Evolutionary conservation across 352 stramenopile genomes (phyloP).

Genomic region (Pythium graminicola): DNA sequence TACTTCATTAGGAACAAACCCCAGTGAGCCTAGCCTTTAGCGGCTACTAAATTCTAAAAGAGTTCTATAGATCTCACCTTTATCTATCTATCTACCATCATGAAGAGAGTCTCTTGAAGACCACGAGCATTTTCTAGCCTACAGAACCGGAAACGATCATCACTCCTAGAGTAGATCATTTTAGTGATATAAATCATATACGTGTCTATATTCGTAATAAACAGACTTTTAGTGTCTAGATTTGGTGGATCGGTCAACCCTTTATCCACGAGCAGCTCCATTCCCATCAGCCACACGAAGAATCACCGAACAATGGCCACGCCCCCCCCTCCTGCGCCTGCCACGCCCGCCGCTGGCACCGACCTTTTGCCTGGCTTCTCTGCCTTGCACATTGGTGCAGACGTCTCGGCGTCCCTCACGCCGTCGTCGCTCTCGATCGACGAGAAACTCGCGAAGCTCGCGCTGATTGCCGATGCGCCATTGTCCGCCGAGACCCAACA

Average conservation of each 20-base stretch:
- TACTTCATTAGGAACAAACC: background rate
- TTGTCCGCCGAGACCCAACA: conserved; percentile 41
- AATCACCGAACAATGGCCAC: conserved; percentile 14
- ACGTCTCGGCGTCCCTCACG: conserved; percentile 17
- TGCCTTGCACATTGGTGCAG: conserved; percentile 31
- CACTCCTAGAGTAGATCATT: conserved; percentile 1
- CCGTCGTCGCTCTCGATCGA: conserved; percentile 41
- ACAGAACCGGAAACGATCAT: background rate
- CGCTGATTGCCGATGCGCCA: conserved; percentile 41
- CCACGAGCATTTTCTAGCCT: conserved; percentile 21
- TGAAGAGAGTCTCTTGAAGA: too few relatives aligned
- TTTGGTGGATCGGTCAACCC: background rate
- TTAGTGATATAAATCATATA: background rate
- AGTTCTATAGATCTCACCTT: background rate
- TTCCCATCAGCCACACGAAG: conserved; percentile 6
- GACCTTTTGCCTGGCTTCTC: conserved; percentile 49
- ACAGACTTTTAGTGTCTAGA: background rate
- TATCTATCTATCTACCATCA: too few relatives aligned
- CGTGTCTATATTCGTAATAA: background rate
- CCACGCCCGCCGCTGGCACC: conserved; percentile 20
- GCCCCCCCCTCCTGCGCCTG: conserved; percentile 37
- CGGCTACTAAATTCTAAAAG: background rate
- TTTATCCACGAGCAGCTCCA: conserved; percentile 13
- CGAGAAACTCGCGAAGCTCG: conserved; percentile 56
- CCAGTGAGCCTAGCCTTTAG: background rate